These are phyloP conservation scores for Thozetella sp. DNA, from an alignment of 495 filamentous ascomycete species.

Conservation along the genomic window DNA sequence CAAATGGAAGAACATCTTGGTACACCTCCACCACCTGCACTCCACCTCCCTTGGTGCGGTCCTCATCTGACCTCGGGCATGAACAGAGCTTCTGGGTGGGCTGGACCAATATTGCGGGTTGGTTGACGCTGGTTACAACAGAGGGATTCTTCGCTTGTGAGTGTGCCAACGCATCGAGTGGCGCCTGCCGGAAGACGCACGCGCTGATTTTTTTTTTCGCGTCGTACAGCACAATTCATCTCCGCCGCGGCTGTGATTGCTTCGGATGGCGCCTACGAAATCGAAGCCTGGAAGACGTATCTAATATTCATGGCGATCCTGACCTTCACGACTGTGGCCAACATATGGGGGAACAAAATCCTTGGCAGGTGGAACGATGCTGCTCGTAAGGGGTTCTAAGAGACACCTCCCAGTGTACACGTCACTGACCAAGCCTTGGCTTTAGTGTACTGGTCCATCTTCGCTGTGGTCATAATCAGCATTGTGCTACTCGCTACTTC, in stretches of 20 bases:
- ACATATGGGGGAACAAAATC: constrained; percentile 32
- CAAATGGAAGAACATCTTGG: constrained; percentile 27
- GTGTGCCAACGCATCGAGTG: background rate
- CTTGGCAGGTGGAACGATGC: constrained; percentile 32
- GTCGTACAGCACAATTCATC: constrained; percentile 26
- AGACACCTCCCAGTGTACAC: background rate
- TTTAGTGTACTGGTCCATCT: constrained; percentile 31
- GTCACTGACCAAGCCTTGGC: background rate
- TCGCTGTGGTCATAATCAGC: constrained; percentile 36
- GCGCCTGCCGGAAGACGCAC: background rate
- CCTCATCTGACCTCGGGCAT: background rate
- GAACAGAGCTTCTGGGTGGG: constrained; percentile 34
- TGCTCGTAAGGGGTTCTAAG: constrained; percentile 13
- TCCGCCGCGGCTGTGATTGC: constrained; percentile 32
- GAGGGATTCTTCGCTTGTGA: constrained; percentile 35
- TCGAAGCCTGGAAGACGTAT: constrained; percentile 29
- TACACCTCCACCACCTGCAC: constrained; percentile 11
- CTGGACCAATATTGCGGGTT: constrained; percentile 39
- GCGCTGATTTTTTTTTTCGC: background rate
- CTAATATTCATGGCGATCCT: constrained; percentile 32
- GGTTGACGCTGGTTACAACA: constrained; percentile 37
- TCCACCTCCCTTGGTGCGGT: background rate
- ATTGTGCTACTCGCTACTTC: constrained; percentile 34
- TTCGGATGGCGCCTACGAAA: constrained; percentile 25
- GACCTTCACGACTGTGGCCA: constrained; percentile 28